Evolutionary conservation across 371 early-diverging fungal species (phyloP).

Genomic region (Thermomucor indicae-seudaticae): DNA sequence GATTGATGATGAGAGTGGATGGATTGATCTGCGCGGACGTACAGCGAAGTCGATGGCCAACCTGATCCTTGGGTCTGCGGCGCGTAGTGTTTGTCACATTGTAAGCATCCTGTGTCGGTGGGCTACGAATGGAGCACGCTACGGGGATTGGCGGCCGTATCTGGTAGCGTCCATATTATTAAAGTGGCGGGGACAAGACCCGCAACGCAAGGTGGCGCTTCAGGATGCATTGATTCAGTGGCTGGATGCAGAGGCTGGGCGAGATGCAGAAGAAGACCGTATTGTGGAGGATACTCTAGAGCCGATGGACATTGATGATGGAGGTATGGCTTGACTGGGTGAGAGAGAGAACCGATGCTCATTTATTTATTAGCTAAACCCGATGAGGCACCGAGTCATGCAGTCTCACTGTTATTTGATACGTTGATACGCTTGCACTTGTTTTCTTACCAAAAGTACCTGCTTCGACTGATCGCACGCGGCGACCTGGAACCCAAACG

Average conservation of each 20-base stretch:
- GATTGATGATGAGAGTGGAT: constrained; percentile 24
- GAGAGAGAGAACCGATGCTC: neutral
- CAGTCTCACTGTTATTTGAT: constrained; percentile 46
- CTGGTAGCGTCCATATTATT: constrained; percentile 48
- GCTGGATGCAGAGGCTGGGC: constrained; percentile 22
- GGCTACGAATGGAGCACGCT: constrained; percentile 51
- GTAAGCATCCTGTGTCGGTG: constrained; percentile 50
- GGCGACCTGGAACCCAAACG: constrained; percentile 53
- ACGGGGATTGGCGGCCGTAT: constrained; percentile 59
- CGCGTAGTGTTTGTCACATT: constrained; percentile 9
- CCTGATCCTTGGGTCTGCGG: constrained; percentile 21
- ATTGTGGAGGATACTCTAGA: too few species aligned
- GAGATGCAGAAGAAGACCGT: constrained; percentile 3
- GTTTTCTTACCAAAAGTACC: constrained; percentile 62
- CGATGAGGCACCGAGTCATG: constrained; percentile 1
- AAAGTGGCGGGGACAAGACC: constrained; percentile 44
- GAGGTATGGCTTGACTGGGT: neutral
- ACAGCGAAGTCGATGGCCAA: constrained; percentile 24
- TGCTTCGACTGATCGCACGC: constrained; percentile 60
- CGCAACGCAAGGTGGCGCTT: constrained; percentile 18
- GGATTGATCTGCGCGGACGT: constrained; percentile 33
- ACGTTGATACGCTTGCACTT: constrained; percentile 51
- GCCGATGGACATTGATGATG: neutral
- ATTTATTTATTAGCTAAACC: neutral
- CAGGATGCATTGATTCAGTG: constrained; percentile 46